These are phyloP conservation scores for Stachybotrys chartarum DNA, from an alignment of 2,329 filamentous ascomycete genomes.

Conservation along the genomic window DNA sequence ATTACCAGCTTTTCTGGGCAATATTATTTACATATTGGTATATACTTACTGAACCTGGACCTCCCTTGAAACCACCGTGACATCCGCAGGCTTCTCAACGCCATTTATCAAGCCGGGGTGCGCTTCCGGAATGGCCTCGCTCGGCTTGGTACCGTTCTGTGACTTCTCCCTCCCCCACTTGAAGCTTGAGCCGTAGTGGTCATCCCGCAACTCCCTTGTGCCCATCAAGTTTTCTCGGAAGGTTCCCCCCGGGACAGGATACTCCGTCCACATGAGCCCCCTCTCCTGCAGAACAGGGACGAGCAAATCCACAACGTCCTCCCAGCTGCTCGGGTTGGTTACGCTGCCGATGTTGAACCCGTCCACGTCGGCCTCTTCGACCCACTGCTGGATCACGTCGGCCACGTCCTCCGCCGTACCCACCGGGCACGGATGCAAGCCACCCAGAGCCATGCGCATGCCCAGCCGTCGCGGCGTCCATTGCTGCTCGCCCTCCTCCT, in stretches of 20 bases:
- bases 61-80: neutral
- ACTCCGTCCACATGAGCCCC: constrained; percentile 14
- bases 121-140: neutral
- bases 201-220: neutral
- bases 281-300: constrained; percentile 20
- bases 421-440: constrained; percentile 25
- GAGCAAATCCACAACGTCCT: constrained; percentile 22
- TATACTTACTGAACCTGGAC: neutral
- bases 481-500: constrained; percentile 13
- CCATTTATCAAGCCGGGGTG: neutral
- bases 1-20: too few relatives aligned
- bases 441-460: constrained; percentile 33
- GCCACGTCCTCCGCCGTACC: constrained; percentile 34
- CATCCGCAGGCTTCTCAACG: neutral
- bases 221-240: neutral
- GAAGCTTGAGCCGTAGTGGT: constrained; percentile 5
- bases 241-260: neutral
- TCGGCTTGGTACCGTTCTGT: neutral
- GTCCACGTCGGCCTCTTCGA: constrained; percentile 32
- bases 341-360: constrained; percentile 35
- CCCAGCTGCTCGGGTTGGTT: constrained; percentile 30
- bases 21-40: too few relatives aligned
- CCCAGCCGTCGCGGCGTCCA: constrained; percentile 38
- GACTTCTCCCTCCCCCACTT: neutral
- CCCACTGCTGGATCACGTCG: constrained; percentile 37